Percentiles rank a stretch among this genome's conserved stretches.
phyloP scores from a whole-genome alignment of 2,329 filamentous ascomycete genomes.

The Tricladium varicosporioides region DNA sequence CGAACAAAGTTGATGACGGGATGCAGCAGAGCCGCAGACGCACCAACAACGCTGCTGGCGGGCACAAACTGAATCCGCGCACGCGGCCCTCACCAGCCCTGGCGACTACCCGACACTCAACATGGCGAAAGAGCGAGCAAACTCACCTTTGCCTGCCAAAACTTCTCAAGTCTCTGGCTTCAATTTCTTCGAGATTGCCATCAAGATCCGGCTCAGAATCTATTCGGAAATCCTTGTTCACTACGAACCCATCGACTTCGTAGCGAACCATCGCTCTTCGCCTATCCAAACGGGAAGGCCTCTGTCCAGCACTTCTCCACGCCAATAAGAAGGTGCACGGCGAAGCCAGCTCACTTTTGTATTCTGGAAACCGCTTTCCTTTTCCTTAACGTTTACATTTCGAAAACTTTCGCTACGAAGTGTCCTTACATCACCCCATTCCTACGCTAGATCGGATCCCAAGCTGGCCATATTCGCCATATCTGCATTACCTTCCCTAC shows the following conservation, averaged over 20 bases:
- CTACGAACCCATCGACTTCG: constrained; percentile 14
- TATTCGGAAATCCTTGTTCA: constrained; percentile 16
- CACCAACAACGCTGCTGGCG: background rate
- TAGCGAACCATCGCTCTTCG: constrained; percentile 14
- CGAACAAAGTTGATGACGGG: background rate
- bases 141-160: background rate
- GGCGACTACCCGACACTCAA: background rate
- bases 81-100: background rate
- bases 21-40: background rate
- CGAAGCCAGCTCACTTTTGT: constrained; percentile 16
- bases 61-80: background rate
- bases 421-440: constrained; percentile 17
- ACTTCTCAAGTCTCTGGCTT: background rate
- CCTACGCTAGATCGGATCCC: constrained; percentile 16
- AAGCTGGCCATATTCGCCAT: constrained; percentile 14
- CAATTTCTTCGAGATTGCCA: background rate
- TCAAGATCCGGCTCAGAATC: constrained; percentile 17
- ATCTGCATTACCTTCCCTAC: constrained; percentile 18
- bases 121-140: background rate
- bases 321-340: constrained; percentile 11
- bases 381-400: constrained; percentile 8
- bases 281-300: constrained; percentile 7
- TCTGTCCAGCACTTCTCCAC: constrained; percentile 14
- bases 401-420: background rate
- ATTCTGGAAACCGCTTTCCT: constrained; percentile 16